Percentiles rank a stretch among this genome's conserved stretches.
Conservation (phyloP, 192 early-diverging fungal species). For the Diversispora eburnea region DNA sequence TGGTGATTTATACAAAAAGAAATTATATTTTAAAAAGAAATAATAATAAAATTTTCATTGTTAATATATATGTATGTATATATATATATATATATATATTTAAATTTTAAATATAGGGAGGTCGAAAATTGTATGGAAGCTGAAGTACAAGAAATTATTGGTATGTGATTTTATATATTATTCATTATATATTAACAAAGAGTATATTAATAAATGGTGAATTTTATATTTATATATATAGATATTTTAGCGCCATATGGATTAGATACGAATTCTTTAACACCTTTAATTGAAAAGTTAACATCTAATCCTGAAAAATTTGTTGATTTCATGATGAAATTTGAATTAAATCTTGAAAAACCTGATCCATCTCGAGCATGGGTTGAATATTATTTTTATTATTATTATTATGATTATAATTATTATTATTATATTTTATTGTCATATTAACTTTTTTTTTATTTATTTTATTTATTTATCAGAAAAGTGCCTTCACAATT, state of each 20-base stretch:
- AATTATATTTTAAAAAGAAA: background rate
- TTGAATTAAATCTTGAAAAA: slow-evolving; percentile 58
- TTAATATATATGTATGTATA: background rate
- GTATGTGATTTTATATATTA: background rate
- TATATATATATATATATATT: too few relatives aligned
- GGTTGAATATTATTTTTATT: slow-evolving; percentile 32
- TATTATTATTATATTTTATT: background rate
- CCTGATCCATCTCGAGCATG: slow-evolving; percentile 53
- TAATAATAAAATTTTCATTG: background rate
- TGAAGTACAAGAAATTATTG: slow-evolving; percentile 59
- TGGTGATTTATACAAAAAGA: background rate
- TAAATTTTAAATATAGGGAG: slow-evolving; percentile 30
- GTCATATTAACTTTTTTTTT: too few relatives aligned
- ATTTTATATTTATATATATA: background rate
- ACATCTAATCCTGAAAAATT: slow-evolving; percentile 49
- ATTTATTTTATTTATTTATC: background rate
- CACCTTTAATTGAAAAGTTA: slow-evolving; percentile 53
- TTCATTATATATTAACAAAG: background rate
- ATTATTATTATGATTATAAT: background rate
- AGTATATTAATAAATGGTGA: too few relatives aligned
- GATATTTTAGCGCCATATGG: slow-evolving; percentile 65
- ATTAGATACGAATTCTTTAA: slow-evolving; percentile 41
- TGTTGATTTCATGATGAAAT: slow-evolving; percentile 75
- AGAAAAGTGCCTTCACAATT: slow-evolving; percentile 57
- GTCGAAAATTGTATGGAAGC: slow-evolving; percentile 47